Conservation (phyloP, 805 yeast species). For the Candida berthetii region DNA sequence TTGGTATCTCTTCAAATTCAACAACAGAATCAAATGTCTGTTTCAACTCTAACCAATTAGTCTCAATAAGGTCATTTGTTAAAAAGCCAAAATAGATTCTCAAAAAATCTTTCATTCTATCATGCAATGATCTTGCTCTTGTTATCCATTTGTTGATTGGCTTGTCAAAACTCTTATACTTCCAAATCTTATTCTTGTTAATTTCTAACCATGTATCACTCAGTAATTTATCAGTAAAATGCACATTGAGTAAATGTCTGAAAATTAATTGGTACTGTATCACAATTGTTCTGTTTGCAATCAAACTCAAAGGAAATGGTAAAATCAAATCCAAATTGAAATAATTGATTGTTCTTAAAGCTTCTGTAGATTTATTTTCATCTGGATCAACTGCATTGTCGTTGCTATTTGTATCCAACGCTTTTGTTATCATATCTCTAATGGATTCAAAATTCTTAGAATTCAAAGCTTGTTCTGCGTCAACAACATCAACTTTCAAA, state of each 20-base stretch:
- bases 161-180: constrained; percentile 33
- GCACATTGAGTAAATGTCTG: constrained; percentile 61
- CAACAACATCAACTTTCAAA: constrained; percentile 46
- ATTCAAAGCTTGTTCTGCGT: constrained; percentile 43
- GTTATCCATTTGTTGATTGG: constrained; percentile 47
- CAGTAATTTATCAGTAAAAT: constrained; percentile 51
- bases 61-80: constrained; percentile 52
- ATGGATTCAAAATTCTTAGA: constrained; percentile 37
- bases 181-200: constrained; percentile 63
- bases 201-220: constrained; percentile 71
- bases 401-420: constrained; percentile 21
- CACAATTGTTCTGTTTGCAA: constrained; percentile 63
- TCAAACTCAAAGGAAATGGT: constrained; percentile 83
- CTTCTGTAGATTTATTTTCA: constrained; percentile 15
- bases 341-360: constrained; percentile 40
- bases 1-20: constrained; percentile 37
- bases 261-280: constrained; percentile 77
- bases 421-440: constrained; percentile 36
- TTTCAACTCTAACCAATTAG: constrained; percentile 40
- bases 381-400: not conserved
- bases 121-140: constrained; percentile 48
- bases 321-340: constrained; percentile 52
- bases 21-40: constrained; percentile 18
- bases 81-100: constrained; percentile 50
- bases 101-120: constrained; percentile 42